Evolutionary conservation across 495 filamentous ascomycete genomes (phyloP), one percentile per base, ranked within the genome.

Genomic region (Penicillium desertorum): DNA sequence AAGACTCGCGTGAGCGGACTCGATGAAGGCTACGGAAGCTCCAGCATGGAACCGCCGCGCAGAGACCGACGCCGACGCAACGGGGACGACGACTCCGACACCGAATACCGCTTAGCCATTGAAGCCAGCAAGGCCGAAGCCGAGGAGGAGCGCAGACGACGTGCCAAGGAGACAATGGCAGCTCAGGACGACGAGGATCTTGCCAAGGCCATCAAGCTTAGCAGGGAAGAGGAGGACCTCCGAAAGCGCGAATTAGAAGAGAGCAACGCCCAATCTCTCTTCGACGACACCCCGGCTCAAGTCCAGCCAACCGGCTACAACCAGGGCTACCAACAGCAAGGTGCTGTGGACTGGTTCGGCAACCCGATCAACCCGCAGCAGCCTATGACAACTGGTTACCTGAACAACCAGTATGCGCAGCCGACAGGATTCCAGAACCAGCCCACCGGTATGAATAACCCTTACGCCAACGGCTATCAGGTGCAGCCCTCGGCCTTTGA

Each of bases 81-180:
- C 46, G 56, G 71, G 30, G 80, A 78, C 39, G 91, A 95, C 23
- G 91, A 96, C 54, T 91, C 98, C 46, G 94, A 99, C 72, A 79
- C 91, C 37, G 95, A 99, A 68, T 96, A 96, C 72, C 84, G 79
- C 63, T 74, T 99, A 61, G 95, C 95, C 2, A 87, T 99, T 51
- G 95, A 99, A 74, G 95, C 95, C 19, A 97, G 93, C 77, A 98
- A 96, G 70, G 81, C 86, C 57, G 92, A 98, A 62, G 94, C 94
- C 49, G 95, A 98, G 67, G 94, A 97, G 64, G 95, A 98, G 59
- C 83, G 85, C 64, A 90, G 80, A 70, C 78, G 86, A 52, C 78
- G 86, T 16, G 77, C 79, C n/a, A 87, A 82, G 72, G 77, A 76
- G 12, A 74, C 78, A 11, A 76, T 77, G 36, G 65, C 58, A 17